Base-by-base conservation (phyloP, 1,139 yeast genomes). In the Suhomyces wounanorum region DNA sequence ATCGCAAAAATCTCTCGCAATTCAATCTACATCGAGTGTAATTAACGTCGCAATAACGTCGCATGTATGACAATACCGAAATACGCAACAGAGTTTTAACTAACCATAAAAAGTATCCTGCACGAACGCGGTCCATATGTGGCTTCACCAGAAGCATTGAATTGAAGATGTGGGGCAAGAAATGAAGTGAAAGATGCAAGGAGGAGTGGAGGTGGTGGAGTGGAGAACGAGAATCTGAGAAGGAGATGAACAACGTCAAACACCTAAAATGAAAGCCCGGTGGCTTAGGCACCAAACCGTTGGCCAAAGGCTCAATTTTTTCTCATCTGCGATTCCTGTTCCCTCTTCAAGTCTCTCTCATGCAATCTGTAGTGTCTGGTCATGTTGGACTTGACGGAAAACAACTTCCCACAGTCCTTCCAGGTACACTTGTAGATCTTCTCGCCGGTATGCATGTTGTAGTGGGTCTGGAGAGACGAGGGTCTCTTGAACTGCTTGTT, bases 361-460 rank as follows among this genome's bases (percentile, higher is more conserved):
- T 88, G 96, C 42, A 87, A 72, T 65, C 82, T 83, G 59, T 79
- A 79, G 66, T 90, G 96, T 57, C 97, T 74, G 9, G 89, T 78
- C 84, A 90, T 82, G 66, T 90, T 90, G 30, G 91, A 84, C 54
- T 89, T 82, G 16, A 90, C 96, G 30, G 85, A 79, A 66, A 90
- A 90, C n/a, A 76, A 62, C 56, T 87, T 81, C 1, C 84, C 85
- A 67, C 97, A 90, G 25, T 79, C 79, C 0, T 70, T 72, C 79
- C 84, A 82, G 10, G 80, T 80, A 64, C 96, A 90, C 53, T 70
- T 71, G 69, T 80, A 88, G 25, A 94, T 89, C 66, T 87, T 88
- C 62, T 87, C 94, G 5, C 96, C 96, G 0, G 96, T 89, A 64
- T 90, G 97, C 2, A 90, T 84, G 64, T 87, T 85, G 68, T 82